A percentile compares a stretch with the other conserved stretches of the same genome.
phyloP scores from a whole-genome alignment of 345 rosid genomes.

The Ceriops tagal region DNA sequence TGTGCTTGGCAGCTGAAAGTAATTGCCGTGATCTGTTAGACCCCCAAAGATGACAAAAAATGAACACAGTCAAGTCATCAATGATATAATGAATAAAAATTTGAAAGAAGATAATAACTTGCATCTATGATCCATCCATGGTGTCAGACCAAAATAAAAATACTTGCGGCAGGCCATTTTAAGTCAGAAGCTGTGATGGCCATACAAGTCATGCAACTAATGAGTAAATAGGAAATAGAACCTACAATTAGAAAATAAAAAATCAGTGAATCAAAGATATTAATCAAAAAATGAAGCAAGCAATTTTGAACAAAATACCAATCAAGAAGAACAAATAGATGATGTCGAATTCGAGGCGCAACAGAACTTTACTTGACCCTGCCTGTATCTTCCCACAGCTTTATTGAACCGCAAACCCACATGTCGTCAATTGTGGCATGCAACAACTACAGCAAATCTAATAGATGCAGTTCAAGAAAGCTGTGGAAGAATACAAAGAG shows the following conservation, averaged over 20 bases:
- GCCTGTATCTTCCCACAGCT: slow-evolving; percentile 94
- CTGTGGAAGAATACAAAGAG: slow-evolving; percentile 98
- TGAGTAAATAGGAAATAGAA: background rate
- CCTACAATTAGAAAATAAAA: background rate
- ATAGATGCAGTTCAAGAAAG: slow-evolving; percentile 97
- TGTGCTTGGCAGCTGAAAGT: too few species aligned
- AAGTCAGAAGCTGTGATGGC: background rate
- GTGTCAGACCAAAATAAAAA: background rate
- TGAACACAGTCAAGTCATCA: too few species aligned
- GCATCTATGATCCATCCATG: background rate
- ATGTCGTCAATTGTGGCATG: background rate
- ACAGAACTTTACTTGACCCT: slow-evolving; percentile 36
- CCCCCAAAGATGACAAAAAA: too few species aligned
- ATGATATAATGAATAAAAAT: too few species aligned
- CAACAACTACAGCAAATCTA: background rate
- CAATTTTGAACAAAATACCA: background rate
- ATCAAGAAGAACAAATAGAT: background rate
- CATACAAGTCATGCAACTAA: background rate
- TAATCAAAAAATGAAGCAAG: background rate
- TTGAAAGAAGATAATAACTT: background rate
- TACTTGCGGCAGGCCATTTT: background rate
- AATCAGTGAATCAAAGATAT: slow-evolving; percentile 1
- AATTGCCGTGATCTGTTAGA: too few species aligned
- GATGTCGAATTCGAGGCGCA: background rate
- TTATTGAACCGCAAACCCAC: slow-evolving; percentile 67